Conservation (phyloP, 352 stramenopile genomes). For the Globisporangium carolinianum region DNA sequence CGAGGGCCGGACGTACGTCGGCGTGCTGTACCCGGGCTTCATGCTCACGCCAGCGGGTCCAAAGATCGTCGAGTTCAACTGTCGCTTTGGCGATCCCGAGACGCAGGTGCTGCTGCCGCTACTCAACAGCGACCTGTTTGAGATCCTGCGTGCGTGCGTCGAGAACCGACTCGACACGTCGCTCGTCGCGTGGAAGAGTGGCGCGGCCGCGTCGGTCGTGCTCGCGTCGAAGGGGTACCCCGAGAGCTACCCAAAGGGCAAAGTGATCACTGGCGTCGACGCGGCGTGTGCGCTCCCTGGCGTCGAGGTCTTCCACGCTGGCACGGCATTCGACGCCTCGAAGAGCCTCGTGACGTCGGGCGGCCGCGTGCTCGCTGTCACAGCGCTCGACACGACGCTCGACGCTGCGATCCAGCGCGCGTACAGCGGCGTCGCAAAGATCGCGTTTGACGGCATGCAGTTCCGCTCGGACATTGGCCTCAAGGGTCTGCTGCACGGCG, state of each 20-base stretch:
- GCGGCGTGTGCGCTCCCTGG: constrained; percentile 72
- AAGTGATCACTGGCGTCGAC: constrained; percentile 91
- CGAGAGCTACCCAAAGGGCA: constrained; percentile 97
- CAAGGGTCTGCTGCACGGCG: constrained; percentile 86
- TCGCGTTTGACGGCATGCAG: constrained; percentile 91
- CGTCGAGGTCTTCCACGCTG: constrained; percentile 99
- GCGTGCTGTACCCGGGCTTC: constrained; percentile 98
- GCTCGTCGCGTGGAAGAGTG: constrained; percentile 88
- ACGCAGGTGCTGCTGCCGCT: constrained; percentile 98
- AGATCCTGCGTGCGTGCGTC: constrained; percentile 95
- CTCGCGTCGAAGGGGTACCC: constrained; percentile 96
- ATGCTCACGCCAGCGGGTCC: constrained; percentile 91
- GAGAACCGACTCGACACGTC: constrained; percentile 86
- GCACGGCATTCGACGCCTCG: constrained; percentile 80
- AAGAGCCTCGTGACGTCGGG: constrained; percentile 88
- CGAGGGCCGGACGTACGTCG: constrained; percentile 97
- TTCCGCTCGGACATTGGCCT: constrained; percentile 97
- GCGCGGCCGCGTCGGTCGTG: constrained; percentile 93
- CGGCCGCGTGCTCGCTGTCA: constrained; percentile 97
- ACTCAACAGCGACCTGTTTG: constrained; percentile 96
- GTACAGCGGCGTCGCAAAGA: constrained; percentile 87
- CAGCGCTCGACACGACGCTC: constrained; percentile 86
- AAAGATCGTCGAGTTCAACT: constrained; percentile 99
- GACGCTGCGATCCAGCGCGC: constrained; percentile 87
- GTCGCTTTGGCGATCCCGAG: constrained; percentile 98